These are phyloP conservation scores for Tetrahymena elliotti DNA, from an alignment of 73 alveolate species.

Conservation along the genomic window DNA sequence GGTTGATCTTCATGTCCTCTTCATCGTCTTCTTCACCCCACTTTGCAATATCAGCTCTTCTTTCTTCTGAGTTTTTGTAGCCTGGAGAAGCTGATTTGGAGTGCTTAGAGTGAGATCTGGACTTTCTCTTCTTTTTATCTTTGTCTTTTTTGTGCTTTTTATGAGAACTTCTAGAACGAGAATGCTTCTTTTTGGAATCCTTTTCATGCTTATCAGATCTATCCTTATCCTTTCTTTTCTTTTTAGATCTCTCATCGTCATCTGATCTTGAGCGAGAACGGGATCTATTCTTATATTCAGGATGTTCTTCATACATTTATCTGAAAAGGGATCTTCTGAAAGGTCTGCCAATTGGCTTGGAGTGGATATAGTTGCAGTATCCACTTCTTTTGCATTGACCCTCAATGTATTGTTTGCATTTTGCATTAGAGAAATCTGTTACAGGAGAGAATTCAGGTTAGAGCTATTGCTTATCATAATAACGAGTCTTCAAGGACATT, in stretches of 20 bases:
- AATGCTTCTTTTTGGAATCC: background rate
- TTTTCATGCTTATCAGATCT: constrained; percentile 46
- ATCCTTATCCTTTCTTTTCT: constrained; percentile 55
- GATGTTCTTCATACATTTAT: constrained; percentile 97
- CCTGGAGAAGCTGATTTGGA: background rate
- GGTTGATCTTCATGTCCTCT: background rate
- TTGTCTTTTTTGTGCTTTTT: background rate
- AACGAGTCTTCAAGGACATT: constrained; percentile 87
- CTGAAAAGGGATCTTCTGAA: constrained; percentile 77
- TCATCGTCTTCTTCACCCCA: constrained; percentile 46
- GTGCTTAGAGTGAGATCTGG: background rate
- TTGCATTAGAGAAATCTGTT: constrained; percentile 95
- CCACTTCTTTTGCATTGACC: constrained; percentile 99
- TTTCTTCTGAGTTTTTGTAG: constrained; percentile 23
- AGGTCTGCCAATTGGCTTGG: constrained; percentile 88
- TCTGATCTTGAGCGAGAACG: constrained; percentile 56
- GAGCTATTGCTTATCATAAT: constrained; percentile 83
- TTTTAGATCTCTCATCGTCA: constrained; percentile 51
- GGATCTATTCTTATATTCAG: constrained; percentile 83
- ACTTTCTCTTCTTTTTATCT: background rate
- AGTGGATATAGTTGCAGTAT: constrained; percentile 98
- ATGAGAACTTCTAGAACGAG: background rate
- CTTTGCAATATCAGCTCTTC: constrained; percentile 48
- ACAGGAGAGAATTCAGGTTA: constrained; percentile 95
- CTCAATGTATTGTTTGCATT: constrained; percentile 96